These are phyloP conservation scores for Ambrosia artemisiifolia DNA, from an alignment of 129 eudicot genomes.

Conservation along the genomic window DNA sequence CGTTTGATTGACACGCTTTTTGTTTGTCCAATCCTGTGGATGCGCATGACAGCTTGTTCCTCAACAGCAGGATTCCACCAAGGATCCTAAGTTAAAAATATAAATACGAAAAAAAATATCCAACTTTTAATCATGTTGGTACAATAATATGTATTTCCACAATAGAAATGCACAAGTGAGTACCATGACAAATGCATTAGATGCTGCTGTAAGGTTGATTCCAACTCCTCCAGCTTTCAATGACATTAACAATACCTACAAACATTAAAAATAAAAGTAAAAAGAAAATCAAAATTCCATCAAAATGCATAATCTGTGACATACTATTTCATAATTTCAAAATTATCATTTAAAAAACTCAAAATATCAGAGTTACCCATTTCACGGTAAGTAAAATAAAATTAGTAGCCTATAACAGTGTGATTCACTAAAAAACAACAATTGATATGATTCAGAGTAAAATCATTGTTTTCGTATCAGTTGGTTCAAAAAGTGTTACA, in stretches of 20 bases:
- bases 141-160: background rate
- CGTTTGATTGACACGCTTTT: slow-evolving; percentile 71
- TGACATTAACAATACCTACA: slow-evolving; percentile 88
- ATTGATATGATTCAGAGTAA: background rate
- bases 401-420: background rate
- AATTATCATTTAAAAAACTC: background rate
- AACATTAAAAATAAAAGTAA: background rate
- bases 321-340: background rate
- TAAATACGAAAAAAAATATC: background rate
- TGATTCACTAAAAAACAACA: background rate
- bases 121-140: background rate
- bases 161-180: background rate
- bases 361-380: background rate
- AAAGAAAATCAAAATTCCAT: background rate
- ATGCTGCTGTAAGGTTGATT: slow-evolving; percentile 92
- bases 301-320: background rate
- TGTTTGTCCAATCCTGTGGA: slow-evolving; percentile 96
- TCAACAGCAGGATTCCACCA: slow-evolving; percentile 99
- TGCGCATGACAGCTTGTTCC: slow-evolving; percentile 99
- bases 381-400: background rate
- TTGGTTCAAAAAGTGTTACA: background rate
- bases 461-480: background rate
- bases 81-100: slow-evolving; percentile 61
- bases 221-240: slow-evolving; percentile 99
- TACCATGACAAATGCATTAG: slow-evolving; percentile 96